These are phyloP conservation scores for Penicillium sp. DNA, from an alignment of 2,329 filamentous ascomycete species.

Conservation along the genomic window DNA sequence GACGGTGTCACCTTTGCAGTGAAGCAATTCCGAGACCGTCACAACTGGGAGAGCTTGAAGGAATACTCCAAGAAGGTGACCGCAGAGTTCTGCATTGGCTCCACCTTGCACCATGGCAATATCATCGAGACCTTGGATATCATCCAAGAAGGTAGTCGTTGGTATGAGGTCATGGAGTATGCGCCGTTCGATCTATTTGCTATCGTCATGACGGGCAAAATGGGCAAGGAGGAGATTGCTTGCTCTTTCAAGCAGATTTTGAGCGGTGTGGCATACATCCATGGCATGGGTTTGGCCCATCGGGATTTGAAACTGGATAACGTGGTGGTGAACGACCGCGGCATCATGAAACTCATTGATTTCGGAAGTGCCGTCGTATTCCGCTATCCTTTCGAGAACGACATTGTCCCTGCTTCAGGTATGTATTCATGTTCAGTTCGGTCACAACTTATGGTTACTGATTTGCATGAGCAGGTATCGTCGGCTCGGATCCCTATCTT, in stretches of 20 bases:
- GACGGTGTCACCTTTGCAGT: slow-evolving; percentile 95
- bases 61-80: slow-evolving; percentile 99
- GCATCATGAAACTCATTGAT: slow-evolving; percentile 99
- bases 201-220: slow-evolving; percentile 98
- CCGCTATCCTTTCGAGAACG: slow-evolving; percentile 93
- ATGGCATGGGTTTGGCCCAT: slow-evolving; percentile 92
- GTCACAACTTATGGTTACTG: slow-evolving; percentile 1
- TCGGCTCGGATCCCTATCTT: slow-evolving; percentile 90
- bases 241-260: slow-evolving; percentile 94
- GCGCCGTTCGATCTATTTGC: slow-evolving; percentile 94
- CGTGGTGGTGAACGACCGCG: slow-evolving; percentile 91
- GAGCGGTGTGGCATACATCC: slow-evolving; percentile 89
- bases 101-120: slow-evolving; percentile 93
- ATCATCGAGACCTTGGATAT: slow-evolving; percentile 98
- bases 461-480: slow-evolving; percentile 56
- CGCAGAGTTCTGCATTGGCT: slow-evolving; percentile 96
- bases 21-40: slow-evolving; percentile 90
- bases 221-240: slow-evolving; percentile 84
- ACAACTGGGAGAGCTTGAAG: slow-evolving; percentile 88
- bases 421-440: slow-evolving; percentile 35
- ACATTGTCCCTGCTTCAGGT: slow-evolving; percentile 78
- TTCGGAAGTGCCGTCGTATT: slow-evolving; percentile 98
- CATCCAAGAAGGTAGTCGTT: slow-evolving; percentile 86
- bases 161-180: slow-evolving; percentile 99
- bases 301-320: slow-evolving; percentile 96